phyloP scores from a whole-genome alignment of 1,284 basidiomycete genomes.

The Caloboletus inedulis region DNA sequence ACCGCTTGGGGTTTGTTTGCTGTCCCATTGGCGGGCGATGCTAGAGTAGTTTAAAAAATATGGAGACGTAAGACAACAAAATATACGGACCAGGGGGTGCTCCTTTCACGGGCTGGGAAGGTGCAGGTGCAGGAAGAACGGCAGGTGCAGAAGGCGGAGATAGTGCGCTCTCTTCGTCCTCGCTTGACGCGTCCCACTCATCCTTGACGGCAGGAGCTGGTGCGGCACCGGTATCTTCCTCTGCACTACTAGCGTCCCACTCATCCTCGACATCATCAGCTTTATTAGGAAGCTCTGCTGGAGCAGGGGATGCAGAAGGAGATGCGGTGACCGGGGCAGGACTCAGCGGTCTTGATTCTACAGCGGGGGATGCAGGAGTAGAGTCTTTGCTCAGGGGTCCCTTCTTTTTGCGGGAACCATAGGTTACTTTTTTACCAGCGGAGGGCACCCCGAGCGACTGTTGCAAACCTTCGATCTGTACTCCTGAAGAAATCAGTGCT shows the following conservation, averaged over 20 bases:
- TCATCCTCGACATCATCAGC: conserved; percentile 64
- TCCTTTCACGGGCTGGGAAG: conserved; percentile 1
- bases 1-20: conserved; percentile 1
- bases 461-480: conserved; percentile 85
- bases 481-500: conserved; percentile 87
- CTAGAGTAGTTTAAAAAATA: conserved; percentile 3
- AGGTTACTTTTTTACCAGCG: conserved; percentile 68
- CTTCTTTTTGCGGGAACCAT: conserved; percentile 85
- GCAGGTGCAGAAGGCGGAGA: conserved; percentile 16
- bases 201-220: conserved; percentile 58
- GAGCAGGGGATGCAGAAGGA: conserved; percentile 24
- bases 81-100: conserved; percentile 11
- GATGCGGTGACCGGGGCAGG: conserved; percentile 39
- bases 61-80: neutral
- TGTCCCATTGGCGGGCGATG: conserved; percentile 4
- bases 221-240: conserved; percentile 31
- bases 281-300: conserved; percentile 18
- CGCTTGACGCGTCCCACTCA: conserved; percentile 85
- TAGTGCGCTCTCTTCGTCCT: conserved; percentile 46
- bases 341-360: conserved; percentile 52
- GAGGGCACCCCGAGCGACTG: conserved; percentile 47
- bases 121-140: conserved; percentile 17
- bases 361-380: conserved; percentile 44
- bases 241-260: conserved; percentile 70
- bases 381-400: conserved; percentile 43